Conservation (phyloP, 2,329 filamentous ascomycete genomes). For the Trichoderma sp. region DNA sequence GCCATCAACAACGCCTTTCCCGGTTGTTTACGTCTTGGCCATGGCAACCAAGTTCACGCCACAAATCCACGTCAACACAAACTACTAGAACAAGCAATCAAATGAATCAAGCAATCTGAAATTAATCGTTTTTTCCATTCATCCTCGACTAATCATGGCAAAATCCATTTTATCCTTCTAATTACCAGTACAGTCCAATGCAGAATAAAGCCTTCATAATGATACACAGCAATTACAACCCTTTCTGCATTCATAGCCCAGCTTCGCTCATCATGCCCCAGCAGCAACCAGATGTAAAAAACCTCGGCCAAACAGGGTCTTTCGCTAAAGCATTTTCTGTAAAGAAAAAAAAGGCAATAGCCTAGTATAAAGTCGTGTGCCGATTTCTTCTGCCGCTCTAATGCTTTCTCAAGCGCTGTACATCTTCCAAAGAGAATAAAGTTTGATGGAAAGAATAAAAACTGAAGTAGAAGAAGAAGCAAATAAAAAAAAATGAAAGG, state of each 20-base stretch:
- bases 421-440: slow-evolving; percentile 11
- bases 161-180: slow-evolving; percentile 12
- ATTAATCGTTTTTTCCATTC: slow-evolving; percentile 10
- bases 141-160: slow-evolving; percentile 16
- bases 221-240: slow-evolving; percentile 18
- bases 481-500: background rate
- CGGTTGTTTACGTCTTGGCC: background rate
- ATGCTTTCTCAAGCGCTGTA: slow-evolving; percentile 8
- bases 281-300: background rate
- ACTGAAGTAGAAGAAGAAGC: background rate
- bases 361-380: slow-evolving; percentile 1
- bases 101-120: background rate
- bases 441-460: background rate
- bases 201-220: slow-evolving; percentile 20
- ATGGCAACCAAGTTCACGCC: background rate
- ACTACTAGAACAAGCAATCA: too few relatives aligned
- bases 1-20: background rate
- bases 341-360: background rate
- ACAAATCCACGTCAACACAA: background rate
- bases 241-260: background rate
- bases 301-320: background rate
- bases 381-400: slow-evolving; percentile 8
- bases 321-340: background rate
- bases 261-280: background rate
- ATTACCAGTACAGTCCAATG: slow-evolving; percentile 14